These are phyloP conservation scores for Annulohypoxylon maeteangense DNA, from an alignment of 495 filamentous ascomycete species.

Conservation along the genomic window DNA sequence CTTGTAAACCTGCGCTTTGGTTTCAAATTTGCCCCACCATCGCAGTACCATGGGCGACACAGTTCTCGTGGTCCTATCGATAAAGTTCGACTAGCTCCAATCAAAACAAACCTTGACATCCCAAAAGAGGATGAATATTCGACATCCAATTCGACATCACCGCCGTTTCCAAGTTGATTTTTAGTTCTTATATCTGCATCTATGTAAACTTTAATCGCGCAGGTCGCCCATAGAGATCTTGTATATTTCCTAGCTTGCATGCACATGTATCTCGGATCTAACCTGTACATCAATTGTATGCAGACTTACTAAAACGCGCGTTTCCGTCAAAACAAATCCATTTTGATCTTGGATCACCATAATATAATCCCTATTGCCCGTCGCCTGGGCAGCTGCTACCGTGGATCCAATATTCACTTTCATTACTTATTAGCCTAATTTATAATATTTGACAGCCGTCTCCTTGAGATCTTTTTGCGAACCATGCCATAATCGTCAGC, in stretches of 20 bases:
- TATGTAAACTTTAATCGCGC: background rate
- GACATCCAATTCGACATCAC: conserved; percentile 12
- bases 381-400: background rate
- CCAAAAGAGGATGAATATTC: conserved; percentile 31
- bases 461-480: too few relatives aligned
- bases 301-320: background rate
- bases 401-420: background rate
- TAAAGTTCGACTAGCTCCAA: conserved; percentile 33
- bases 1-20: background rate
- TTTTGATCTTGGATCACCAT: background rate
- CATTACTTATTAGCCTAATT: background rate
- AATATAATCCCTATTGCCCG: background rate
- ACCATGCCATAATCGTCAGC: background rate
- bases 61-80: conserved; percentile 19
- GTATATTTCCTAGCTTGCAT: background rate
- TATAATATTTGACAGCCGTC: background rate
- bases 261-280: conserved; percentile 24
- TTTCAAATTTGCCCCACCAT: conserved; percentile 38
- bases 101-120: conserved; percentile 41
- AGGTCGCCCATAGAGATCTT: background rate
- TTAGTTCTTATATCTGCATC: conserved; percentile 1
- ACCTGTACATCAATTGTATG: background rate
- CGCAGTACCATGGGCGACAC: background rate
- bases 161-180: background rate
- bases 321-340: background rate